These are phyloP conservation scores for Phytophthora crassamura DNA, from an alignment of 352 stramenopile genomes.

Conservation along the genomic window DNA sequence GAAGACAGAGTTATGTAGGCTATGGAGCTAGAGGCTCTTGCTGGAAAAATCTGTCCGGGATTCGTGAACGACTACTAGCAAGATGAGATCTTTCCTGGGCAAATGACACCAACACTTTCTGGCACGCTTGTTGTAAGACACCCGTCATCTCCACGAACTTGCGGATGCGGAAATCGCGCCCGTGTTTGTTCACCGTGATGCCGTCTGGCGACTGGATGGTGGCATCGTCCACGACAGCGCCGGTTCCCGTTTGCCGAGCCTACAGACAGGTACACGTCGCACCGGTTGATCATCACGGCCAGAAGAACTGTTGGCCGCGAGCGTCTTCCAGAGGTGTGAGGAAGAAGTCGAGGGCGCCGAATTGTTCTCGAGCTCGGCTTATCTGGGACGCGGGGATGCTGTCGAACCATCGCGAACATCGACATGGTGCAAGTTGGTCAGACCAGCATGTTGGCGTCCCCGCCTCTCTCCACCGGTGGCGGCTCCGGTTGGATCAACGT, in stretches of 20 bases:
- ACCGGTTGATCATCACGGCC: slow-evolving; percentile 12
- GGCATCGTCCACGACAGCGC: slow-evolving; percentile 49
- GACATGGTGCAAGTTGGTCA: slow-evolving; percentile 42
- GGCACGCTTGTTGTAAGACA: neutral
- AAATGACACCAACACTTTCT: neutral
- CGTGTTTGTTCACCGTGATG: slow-evolving; percentile 34
- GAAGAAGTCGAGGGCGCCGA: slow-evolving; percentile 30
- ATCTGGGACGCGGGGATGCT: too few species aligned
- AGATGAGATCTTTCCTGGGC: neutral
- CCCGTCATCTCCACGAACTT: slow-evolving; percentile 50
- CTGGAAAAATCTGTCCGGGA: too few species aligned
- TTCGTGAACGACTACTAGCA: too few species aligned
- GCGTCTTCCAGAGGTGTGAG: slow-evolving; percentile 56
- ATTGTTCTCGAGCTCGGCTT: too few species aligned
- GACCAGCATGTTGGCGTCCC: slow-evolving; percentile 42
- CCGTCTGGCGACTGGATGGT: slow-evolving; percentile 31
- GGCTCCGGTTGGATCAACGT: slow-evolving; percentile 9
- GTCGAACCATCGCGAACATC: slow-evolving; percentile 8
- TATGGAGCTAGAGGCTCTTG: neutral
- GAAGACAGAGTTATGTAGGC: neutral
- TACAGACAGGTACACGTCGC: slow-evolving; percentile 66
- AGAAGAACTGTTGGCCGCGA: slow-evolving; percentile 7
- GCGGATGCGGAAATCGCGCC: slow-evolving; percentile 36
- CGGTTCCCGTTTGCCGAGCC: too few species aligned
- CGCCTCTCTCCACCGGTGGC: slow-evolving; percentile 33